Conservation (phyloP, 805 yeast species). For the Starmera quercuum region DNA sequence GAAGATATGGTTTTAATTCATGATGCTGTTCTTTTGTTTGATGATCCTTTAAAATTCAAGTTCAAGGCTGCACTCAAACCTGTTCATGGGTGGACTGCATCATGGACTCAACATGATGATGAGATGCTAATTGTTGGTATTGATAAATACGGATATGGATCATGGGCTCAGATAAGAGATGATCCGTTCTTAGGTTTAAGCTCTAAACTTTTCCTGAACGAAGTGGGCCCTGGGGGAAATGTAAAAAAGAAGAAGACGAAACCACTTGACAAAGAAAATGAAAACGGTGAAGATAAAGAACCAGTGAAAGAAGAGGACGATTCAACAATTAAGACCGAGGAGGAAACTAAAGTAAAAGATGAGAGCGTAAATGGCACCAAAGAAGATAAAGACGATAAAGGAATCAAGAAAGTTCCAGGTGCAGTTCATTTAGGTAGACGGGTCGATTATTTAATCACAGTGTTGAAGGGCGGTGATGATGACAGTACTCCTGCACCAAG, state of each 20-base stretch:
- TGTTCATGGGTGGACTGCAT: constrained; percentile 86
- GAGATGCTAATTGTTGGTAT: constrained; percentile 83
- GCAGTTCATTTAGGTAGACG: constrained; percentile 90
- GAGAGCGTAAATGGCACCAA: constrained; percentile 2
- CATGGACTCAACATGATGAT: constrained; percentile 80
- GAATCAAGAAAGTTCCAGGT: constrained; percentile 72
- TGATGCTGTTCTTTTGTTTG: constrained; percentile 45
- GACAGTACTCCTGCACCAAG: constrained; percentile 11
- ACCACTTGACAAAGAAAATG: constrained; percentile 3
- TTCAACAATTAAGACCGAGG: constrained; percentile 1
- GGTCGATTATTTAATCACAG: constrained; percentile 73
- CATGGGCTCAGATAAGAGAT: constrained; percentile 91
- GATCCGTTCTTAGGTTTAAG: constrained; percentile 87
- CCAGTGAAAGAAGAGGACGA: constrained; percentile 25
- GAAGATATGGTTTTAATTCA: constrained; percentile 69
- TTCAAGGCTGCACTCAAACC: constrained; percentile 62
- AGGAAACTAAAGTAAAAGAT: constrained; percentile 2
- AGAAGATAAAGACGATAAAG: constrained; percentile 12
- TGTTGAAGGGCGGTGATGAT: constrained; percentile 54
- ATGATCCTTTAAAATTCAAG: constrained; percentile 52
- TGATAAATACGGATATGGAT: constrained; percentile 88
- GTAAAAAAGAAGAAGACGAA: constrained; percentile 19
- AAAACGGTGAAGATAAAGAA: constrained; percentile 17
- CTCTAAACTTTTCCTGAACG: constrained; percentile 71
- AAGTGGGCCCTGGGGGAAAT: constrained; percentile 27